These are phyloP conservation scores for Odontarrhena argentea DNA, from an alignment of 345 rosid species.

Conservation along the genomic window DNA sequence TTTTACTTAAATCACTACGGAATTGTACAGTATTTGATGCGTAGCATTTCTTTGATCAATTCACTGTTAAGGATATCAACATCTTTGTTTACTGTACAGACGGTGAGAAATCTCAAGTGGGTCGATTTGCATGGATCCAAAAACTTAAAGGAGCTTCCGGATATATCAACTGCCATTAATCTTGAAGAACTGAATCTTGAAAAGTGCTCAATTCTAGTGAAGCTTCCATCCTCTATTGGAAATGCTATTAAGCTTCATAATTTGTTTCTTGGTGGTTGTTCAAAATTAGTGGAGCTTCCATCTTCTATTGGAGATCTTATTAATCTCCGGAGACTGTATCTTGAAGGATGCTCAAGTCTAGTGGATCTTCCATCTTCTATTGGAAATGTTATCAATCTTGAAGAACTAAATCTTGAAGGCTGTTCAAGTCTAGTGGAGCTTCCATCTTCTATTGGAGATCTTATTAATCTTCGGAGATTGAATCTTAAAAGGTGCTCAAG, in stretches of 20 bases:
- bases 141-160: slow-evolving; percentile 22
- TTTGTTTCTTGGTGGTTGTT: slow-evolving; percentile 17
- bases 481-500: background rate
- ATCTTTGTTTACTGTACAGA: background rate
- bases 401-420: too few species aligned
- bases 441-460: background rate
- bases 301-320: background rate
- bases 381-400: background rate
- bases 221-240: slow-evolving; percentile 16
- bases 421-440: background rate
- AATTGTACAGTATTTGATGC: too few species aligned
- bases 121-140: slow-evolving; percentile 1
- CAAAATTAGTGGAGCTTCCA: background rate
- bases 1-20: too few species aligned
- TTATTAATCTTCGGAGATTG: background rate
- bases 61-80: too few species aligned
- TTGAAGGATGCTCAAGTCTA: background rate
- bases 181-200: too few species aligned
- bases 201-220: too few species aligned
- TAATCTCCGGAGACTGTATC: background rate
- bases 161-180: background rate
- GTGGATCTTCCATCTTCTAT: background rate
- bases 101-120: slow-evolving; percentile 17
- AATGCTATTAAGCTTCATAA: background rate
- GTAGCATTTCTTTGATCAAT: too few species aligned